Conservation (phyloP, 1,284 basidiomycete genomes). For the Dichomitus squalens region DNA sequence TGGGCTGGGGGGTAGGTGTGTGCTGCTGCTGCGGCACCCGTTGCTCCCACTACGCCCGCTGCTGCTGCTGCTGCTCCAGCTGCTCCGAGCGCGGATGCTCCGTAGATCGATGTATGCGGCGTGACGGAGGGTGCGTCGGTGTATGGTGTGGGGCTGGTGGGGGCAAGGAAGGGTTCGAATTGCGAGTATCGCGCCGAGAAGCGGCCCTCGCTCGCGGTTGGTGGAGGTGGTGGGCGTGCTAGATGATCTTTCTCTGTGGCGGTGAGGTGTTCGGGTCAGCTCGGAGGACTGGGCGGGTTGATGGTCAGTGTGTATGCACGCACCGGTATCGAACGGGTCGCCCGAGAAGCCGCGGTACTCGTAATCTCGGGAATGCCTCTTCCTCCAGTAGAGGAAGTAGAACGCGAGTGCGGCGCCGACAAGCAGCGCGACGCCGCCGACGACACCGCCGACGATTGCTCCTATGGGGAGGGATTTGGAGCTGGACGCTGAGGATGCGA, state of each 20-base stretch:
- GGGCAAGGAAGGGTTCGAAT: constrained; percentile 10
- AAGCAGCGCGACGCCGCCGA: constrained; percentile 23
- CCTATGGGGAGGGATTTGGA: constrained; percentile 9
- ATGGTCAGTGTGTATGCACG: neutral
- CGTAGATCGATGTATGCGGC: neutral
- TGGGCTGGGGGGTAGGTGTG: constrained; percentile 1
- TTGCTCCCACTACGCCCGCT: neutral
- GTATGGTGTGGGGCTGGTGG: neutral
- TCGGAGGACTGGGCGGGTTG: neutral
- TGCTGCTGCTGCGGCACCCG: neutral
- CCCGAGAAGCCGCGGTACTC: constrained; percentile 11
- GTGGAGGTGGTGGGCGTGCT: neutral
- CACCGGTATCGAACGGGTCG: constrained; percentile 14
- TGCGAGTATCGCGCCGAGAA: constrained; percentile 2
- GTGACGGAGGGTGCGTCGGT: neutral
- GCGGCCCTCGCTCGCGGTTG: neutral
- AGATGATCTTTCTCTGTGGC: constrained; percentile 15
- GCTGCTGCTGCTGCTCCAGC: neutral
- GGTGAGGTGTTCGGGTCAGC: neutral
- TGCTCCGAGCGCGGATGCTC: neutral
- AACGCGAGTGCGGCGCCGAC: constrained; percentile 16
- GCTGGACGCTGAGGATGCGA: neutral
- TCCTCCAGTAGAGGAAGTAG: constrained; percentile 20
- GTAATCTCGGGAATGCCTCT: constrained; percentile 8
- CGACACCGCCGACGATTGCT: constrained; percentile 21